A percentile compares a stretch with the other conserved stretches of the same genome.
These are phyloP conservation scores for Ophiosphaerella korrae DNA, from an alignment of 2,329 filamentous ascomycete genomes.

Conservation along the genomic window DNA sequence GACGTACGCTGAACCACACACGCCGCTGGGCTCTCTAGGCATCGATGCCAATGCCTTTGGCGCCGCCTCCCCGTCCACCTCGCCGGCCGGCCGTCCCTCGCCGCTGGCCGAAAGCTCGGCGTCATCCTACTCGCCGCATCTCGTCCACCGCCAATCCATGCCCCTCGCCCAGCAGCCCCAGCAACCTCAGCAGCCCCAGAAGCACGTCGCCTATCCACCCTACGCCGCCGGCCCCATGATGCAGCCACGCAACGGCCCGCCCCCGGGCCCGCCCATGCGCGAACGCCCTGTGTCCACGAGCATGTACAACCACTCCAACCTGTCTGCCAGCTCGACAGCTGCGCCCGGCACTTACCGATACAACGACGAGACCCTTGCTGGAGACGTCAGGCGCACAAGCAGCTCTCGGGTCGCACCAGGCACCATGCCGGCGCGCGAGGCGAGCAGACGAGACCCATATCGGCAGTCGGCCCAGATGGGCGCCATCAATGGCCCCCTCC, in stretches of 20 bases:
- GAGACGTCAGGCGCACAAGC: slow-evolving; percentile 56
- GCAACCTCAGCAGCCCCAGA: slow-evolving; percentile 50
- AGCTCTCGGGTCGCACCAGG: slow-evolving; percentile 68
- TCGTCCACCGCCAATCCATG: slow-evolving; percentile 52
- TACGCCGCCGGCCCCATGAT: slow-evolving; percentile 32
- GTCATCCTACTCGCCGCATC: slow-evolving; percentile 38
- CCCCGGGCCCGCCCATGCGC: slow-evolving; percentile 35
- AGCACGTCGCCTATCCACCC: slow-evolving; percentile 40
- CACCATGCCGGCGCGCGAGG: slow-evolving; percentile 69
- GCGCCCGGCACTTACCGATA: slow-evolving; percentile 53
- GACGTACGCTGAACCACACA: slow-evolving; percentile 26
- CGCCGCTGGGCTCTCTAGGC: slow-evolving; percentile 40
- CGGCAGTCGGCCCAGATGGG: slow-evolving; percentile 62
- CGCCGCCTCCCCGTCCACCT: slow-evolving; percentile 30
- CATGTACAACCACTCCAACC: slow-evolving; percentile 56
- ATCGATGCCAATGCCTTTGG: slow-evolving; percentile 50
- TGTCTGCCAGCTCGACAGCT: slow-evolving; percentile 52
- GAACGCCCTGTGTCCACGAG: slow-evolving; percentile 52
- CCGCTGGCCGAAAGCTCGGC: slow-evolving; percentile 33
- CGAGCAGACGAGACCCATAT: slow-evolving; percentile 72
- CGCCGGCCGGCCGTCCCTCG: slow-evolving; percentile 31
- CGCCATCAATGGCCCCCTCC: slow-evolving; percentile 65
- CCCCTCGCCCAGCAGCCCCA: slow-evolving; percentile 50
- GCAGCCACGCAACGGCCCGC: slow-evolving; percentile 34
- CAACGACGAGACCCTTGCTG: slow-evolving; percentile 49